Evolutionary conservation across 495 filamentous ascomycete species (phyloP).

Genomic region (Astrocystis sublimbata): DNA sequence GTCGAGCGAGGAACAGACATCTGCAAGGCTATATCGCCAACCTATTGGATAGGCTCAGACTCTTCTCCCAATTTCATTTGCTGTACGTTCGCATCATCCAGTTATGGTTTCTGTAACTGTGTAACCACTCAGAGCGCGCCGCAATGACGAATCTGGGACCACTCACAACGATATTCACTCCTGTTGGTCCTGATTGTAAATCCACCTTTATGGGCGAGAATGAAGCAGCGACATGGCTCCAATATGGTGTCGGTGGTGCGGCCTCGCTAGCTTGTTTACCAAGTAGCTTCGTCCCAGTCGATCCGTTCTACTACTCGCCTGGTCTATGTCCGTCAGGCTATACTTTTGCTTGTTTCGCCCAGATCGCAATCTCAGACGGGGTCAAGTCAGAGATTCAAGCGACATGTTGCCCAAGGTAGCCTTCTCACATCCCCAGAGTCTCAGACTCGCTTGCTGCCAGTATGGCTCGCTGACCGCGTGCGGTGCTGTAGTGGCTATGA

Average conservation of each 20-base stretch:
- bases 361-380: neutral
- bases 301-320: neutral
- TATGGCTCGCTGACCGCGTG: neutral
- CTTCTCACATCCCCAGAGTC: neutral
- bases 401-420: neutral
- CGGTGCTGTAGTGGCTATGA: neutral
- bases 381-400: neutral
- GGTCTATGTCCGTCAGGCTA: neutral
- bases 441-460: neutral
- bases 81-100: too few relatives aligned
- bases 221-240: neutral
- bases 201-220: neutral
- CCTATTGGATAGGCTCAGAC: too few relatives aligned
- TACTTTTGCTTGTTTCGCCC: neutral
- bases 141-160: constrained; percentile 7
- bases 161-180: constrained; percentile 7
- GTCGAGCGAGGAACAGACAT: too few relatives aligned
- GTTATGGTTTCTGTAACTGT: too few relatives aligned
- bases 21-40: too few relatives aligned
- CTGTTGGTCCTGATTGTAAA: neutral
- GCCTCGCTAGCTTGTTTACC: neutral
- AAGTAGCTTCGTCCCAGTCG: neutral
- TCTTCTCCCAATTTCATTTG: too few relatives aligned
- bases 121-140: too few relatives aligned
- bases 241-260: neutral